phyloP scores from a whole-genome alignment of 805 yeast genomes.

The Ogataea trehaloabstinens region DNA sequence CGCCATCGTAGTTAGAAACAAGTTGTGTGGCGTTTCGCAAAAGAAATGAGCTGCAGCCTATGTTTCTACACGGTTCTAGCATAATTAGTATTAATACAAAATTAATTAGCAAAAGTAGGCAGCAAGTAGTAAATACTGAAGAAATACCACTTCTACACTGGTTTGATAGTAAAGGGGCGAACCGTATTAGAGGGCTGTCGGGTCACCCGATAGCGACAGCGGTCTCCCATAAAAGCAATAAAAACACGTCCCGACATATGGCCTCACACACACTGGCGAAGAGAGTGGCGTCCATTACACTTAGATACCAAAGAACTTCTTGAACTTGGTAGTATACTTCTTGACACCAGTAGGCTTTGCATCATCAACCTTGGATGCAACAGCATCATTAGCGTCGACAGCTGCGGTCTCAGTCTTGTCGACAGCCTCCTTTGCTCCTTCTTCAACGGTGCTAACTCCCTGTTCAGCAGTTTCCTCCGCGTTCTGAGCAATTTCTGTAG shows the following conservation, averaged over 20 bases:
- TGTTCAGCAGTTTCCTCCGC: conserved; percentile 11
- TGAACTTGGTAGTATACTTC: conserved; percentile 30
- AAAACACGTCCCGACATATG: neutral
- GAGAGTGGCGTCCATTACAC: too few species aligned
- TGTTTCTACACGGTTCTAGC: too few species aligned
- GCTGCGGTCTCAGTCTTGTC: conserved; percentile 10
- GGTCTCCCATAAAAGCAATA: neutral
- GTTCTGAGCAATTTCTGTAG: conserved; percentile 9
- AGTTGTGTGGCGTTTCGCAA: too few species aligned
- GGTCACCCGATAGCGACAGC: neutral
- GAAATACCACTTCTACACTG: too few species aligned
- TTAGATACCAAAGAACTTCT: conserved; percentile 22
- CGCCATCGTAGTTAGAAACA: too few species aligned
- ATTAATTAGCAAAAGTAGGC: too few species aligned
- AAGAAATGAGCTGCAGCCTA: too few species aligned
- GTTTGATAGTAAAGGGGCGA: too few species aligned
- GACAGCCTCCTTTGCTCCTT: conserved; percentile 6
- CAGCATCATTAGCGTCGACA: conserved; percentile 11
- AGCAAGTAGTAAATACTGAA: too few species aligned
- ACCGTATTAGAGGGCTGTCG: neutral
- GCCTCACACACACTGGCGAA: neutral
- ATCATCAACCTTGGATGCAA: conserved; percentile 20
- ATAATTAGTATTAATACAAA: too few species aligned
- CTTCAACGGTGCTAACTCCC: conserved; percentile 5
- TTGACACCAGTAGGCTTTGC: conserved; percentile 22